Percentiles rank a stretch among this genome's conserved stretches.
These are phyloP conservation scores for Globisporangium uncinulatum DNA, from an alignment of 352 stramenopile genomes.

Conservation along the genomic window DNA sequence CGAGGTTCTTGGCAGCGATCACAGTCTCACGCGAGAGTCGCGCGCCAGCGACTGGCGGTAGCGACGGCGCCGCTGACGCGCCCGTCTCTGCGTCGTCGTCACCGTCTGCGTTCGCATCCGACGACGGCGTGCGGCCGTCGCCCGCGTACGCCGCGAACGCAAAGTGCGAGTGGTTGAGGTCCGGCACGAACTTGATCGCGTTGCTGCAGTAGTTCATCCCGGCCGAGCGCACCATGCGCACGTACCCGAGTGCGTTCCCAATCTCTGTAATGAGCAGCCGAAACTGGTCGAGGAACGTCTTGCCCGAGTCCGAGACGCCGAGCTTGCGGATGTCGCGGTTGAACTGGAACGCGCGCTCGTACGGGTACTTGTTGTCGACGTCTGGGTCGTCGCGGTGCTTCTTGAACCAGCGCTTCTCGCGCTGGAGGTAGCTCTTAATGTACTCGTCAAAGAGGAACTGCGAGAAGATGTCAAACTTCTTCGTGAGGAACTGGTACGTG, in stretches of 20 bases:
- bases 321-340: slow-evolving; percentile 89
- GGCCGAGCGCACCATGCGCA: slow-evolving; percentile 91
- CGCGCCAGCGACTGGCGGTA: slow-evolving; percentile 42
- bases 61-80: slow-evolving; percentile 18
- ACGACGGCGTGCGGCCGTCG: slow-evolving; percentile 35
- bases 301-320: slow-evolving; percentile 78
- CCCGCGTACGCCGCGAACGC: slow-evolving; percentile 73
- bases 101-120: too few relatives aligned
- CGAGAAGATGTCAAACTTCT: slow-evolving; percentile 89
- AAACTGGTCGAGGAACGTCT: slow-evolving; percentile 90
- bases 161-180: slow-evolving; percentile 85
- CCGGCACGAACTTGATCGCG: slow-evolving; percentile 90
- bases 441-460: slow-evolving; percentile 94
- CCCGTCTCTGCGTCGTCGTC: slow-evolving; percentile 58
- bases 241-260: slow-evolving; percentile 91
- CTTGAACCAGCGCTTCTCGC: slow-evolving; percentile 91
- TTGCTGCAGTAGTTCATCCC: slow-evolving; percentile 92
- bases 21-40: slow-evolving; percentile 78
- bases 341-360: slow-evolving; percentile 88
- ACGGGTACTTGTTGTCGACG: slow-evolving; percentile 93
- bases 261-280: slow-evolving; percentile 91
- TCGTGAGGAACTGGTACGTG: slow-evolving; percentile 92
- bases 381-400: slow-evolving; percentile 87
- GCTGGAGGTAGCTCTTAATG: slow-evolving; percentile 91
- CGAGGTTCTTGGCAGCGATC: slow-evolving; percentile 79